Evolutionary conservation across 371 early-diverging fungal genomes (phyloP), one percentile per base, ranked within the genome.

Genomic region (Sanchytrium tribonematis): DNA sequence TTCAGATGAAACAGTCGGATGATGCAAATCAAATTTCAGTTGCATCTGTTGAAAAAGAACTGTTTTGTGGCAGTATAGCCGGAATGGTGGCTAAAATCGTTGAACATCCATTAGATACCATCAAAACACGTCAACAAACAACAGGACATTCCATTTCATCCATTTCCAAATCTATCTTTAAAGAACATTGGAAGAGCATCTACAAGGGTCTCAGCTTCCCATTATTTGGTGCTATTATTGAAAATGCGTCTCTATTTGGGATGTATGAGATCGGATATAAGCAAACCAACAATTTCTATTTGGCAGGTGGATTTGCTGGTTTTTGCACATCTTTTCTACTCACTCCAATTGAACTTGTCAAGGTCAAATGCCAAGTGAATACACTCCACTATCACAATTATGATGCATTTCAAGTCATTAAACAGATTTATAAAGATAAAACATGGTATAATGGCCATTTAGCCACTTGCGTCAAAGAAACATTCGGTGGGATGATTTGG

Each of bases 41-140:
- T 48, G 22, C 48, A 12, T 12, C 22, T 5, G 48, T 22, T 12
- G 28, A 70, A 31, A 65, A 1, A 30, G 28, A 2, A 69, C 0
- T 69, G 1, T 1, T 32, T 1, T 74, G 31, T 69, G 71, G 48
- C 12, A 75, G 84, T 86, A 71, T 88, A 30, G 86, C 91, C 1
- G 95, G 95, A 31, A 84, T 91, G 77, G 80, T 85, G 66, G 91
- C 91, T 74, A 93, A 93, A 82, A 78, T 89, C 71, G 86, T 92
- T 69, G 95, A 96, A 76, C 91, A 87, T 75, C 96, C 96, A 22
- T 92, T 93, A 75, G 97, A 96, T 80, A 94, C 97, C 0, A 81
- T 96, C 77, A 96, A 96, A 73, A 93, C 93, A 29, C 84, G 93
- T 5, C 83, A 94, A 67, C 97, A 96, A 74, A 85, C 90, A 0